A percentile compares a stretch with the other conserved stretches of the same genome.
phyloP scores from a whole-genome alignment of 805 yeast genomes.

The Komagataella phaffii region DNA sequence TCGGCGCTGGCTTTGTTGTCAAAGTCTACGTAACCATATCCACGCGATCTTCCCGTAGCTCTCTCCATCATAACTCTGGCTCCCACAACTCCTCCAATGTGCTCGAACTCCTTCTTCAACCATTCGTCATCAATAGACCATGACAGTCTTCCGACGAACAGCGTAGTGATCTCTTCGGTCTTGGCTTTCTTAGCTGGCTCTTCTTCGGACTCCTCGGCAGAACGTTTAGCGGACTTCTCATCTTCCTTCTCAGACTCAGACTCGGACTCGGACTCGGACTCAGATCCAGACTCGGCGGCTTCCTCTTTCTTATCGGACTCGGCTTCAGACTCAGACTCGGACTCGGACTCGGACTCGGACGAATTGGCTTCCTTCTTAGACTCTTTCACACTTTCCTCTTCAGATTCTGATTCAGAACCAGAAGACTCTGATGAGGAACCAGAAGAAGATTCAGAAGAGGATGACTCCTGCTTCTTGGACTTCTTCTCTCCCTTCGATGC shows the following conservation, averaged over 20 bases:
- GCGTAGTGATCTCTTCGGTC: constrained; percentile 62
- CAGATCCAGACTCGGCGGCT: constrained; percentile 8
- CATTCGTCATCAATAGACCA: constrained; percentile 96
- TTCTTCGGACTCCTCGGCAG: constrained; percentile 24
- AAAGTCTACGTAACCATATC: constrained; percentile 96
- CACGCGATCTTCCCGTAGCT: constrained; percentile 86
- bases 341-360: constrained; percentile 14
- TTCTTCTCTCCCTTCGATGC: constrained; percentile 1
- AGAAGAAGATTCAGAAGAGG: constrained; percentile 10
- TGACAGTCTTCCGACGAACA: constrained; percentile 94
- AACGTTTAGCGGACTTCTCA: constrained; percentile 18
- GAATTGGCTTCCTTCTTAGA: constrained; percentile 6
- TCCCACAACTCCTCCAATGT: constrained; percentile 62
- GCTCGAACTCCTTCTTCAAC: constrained; percentile 80
- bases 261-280: constrained; percentile 17
- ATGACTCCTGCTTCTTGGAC: constrained; percentile 5
- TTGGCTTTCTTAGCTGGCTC: constrained; percentile 30
- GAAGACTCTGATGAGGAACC: constrained; percentile 13
- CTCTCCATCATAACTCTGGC: constrained; percentile 95
- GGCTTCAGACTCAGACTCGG: constrained; percentile 10
- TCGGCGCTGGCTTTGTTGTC: constrained; percentile 66
- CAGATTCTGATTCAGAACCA: constrained; percentile 16
- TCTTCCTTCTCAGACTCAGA: constrained; percentile 9
- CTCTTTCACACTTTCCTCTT: constrained; percentile 4
- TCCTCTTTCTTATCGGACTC: constrained; percentile 2